Conservation (phyloP, 495 filamentous ascomycete species). For the Penicillium soppii region DNA sequence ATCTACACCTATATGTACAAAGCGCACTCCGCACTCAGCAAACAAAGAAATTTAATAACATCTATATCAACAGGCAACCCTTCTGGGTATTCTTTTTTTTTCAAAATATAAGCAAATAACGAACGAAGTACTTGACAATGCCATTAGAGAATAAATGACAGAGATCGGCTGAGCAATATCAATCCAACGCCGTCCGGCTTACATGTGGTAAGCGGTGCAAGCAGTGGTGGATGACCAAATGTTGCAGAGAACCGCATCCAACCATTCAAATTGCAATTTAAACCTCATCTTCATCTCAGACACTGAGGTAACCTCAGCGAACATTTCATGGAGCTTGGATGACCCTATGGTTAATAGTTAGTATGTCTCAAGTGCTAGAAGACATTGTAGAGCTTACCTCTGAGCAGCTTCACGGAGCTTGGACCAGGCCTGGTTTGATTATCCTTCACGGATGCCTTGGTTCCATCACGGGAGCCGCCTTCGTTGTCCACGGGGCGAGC, state of each 20-base stretch:
- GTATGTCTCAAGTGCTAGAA: not conserved
- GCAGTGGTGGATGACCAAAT: conserved; percentile 23
- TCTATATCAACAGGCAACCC: conserved; percentile 11
- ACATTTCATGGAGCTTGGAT: conserved; percentile 46
- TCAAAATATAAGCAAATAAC: conserved; percentile 17
- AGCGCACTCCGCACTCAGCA: not conserved
- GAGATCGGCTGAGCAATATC: conserved; percentile 17
- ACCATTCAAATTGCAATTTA: conserved; percentile 35
- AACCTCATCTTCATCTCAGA: conserved; percentile 29
- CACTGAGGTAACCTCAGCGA: conserved; percentile 29
- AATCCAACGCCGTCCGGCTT: conserved; percentile 22
- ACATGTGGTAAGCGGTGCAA: conserved; percentile 21
- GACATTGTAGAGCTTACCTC: conserved; percentile 27
- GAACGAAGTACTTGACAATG: conserved; percentile 15
- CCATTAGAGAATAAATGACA: conserved; percentile 12
- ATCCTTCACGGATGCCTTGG: conserved; percentile 35
- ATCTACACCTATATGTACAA: not conserved
- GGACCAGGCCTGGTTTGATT: conserved; percentile 30
- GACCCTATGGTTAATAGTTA: conserved; percentile 29
- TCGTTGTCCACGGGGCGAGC: conserved; percentile 49
- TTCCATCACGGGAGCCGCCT: conserved; percentile 36
- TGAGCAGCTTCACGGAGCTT: conserved; percentile 37
- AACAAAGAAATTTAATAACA: conserved; percentile 5
- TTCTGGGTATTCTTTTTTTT: conserved; percentile 17
- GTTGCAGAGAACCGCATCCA: conserved; percentile 32